These are phyloP conservation scores for Ephemerocybe angulata DNA, from an alignment of 768 basidiomycete species.

Conservation along the genomic window DNA sequence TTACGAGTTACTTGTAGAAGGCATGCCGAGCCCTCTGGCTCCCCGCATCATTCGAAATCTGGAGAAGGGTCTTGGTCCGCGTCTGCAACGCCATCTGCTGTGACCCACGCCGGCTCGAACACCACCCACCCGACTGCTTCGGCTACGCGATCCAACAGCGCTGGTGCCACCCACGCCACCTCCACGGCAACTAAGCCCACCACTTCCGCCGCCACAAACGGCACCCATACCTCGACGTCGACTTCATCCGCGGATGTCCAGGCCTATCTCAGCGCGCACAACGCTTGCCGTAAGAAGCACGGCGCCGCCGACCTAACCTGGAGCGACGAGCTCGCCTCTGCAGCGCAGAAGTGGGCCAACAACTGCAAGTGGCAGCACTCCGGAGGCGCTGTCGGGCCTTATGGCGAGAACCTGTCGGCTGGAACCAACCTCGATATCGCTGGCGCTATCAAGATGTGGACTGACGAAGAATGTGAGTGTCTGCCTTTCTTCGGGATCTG, in stretches of 20 bases:
- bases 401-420: conserved; percentile 77
- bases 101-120: conserved; percentile 7
- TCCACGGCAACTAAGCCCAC: not conserved
- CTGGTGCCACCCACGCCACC: not conserved
- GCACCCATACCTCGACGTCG: conserved; percentile 2
- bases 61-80: conserved; percentile 18
- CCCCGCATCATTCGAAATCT: too few species aligned
- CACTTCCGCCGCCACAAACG: conserved; percentile 1
- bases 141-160: conserved; percentile 3
- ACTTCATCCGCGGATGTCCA: conserved; percentile 38
- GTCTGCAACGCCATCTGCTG: conserved; percentile 11
- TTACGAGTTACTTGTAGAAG: too few species aligned
- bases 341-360: conserved; percentile 69
- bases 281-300: conserved; percentile 56
- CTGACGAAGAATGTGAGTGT: conserved; percentile 60
- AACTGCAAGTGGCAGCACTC: conserved; percentile 69
- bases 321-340: conserved; percentile 54
- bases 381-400: conserved; percentile 57
- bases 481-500: not conserved
- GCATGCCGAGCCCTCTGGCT: too few species aligned
- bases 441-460: conserved; percentile 56
- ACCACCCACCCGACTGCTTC: conserved; percentile 15
- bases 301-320: conserved; percentile 64
- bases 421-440: conserved; percentile 55
- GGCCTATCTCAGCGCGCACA: conserved; percentile 58